Conservation (phyloP, 352 stramenopile species). For the Pythium pectinolyticum region DNA sequence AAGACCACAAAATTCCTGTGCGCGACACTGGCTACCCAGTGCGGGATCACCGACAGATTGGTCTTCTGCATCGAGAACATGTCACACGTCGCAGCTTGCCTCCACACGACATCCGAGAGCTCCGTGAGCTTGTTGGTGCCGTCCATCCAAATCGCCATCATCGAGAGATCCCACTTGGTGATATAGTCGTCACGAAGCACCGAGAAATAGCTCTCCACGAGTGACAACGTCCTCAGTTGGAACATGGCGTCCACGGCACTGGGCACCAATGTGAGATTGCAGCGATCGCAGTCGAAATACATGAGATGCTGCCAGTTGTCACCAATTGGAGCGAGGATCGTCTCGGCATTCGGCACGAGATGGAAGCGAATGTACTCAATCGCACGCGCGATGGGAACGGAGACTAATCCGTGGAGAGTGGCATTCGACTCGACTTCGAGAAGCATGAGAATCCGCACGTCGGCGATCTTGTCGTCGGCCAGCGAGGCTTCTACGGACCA, state of each 20-base stretch:
- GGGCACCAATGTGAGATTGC: constrained; percentile 7
- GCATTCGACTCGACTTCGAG: not conserved
- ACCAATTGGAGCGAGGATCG: constrained; percentile 5
- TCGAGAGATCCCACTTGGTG: not conserved
- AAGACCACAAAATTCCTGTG: constrained; percentile 7
- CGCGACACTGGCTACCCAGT: not conserved
- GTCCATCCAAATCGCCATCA: constrained; percentile 22
- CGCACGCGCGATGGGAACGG: not conserved
- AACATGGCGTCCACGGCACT: constrained; percentile 12
- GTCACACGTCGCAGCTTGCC: constrained; percentile 4
- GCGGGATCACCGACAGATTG: constrained; percentile 5
- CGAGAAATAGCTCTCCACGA: not conserved
- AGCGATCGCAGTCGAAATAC: constrained; percentile 16
- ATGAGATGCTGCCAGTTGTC: constrained; percentile 13
- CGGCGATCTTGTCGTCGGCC: not conserved
- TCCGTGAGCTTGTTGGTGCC: not conserved
- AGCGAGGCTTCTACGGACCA: not conserved
- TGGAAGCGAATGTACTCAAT: constrained; percentile 22
- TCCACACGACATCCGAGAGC: constrained; percentile 15
- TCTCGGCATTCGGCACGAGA: not conserved
- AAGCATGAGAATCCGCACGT: constrained; percentile 12
- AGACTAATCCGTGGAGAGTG: constrained; percentile 6
- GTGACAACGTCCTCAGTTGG: constrained; percentile 5
- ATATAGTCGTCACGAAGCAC: constrained; percentile 12
- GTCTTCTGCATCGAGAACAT: constrained; percentile 21